Evolutionary conservation across 352 stramenopile species (phyloP).

Genomic region (Phytophthora aleatoria): DNA sequence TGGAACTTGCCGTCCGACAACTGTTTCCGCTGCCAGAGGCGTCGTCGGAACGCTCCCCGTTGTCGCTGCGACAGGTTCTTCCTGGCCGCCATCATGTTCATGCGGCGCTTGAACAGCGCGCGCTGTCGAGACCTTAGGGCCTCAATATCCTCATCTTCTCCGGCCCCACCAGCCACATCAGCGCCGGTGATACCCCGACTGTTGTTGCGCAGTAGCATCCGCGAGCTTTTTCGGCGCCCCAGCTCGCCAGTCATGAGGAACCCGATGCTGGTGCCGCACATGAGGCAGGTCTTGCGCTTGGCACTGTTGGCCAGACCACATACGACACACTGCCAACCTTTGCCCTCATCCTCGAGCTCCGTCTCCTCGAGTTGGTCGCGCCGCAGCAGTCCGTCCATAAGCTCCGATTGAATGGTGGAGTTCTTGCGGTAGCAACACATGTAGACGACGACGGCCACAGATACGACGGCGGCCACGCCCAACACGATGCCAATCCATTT

Average conservation of each 20-base stretch:
- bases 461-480: constrained; percentile 34
- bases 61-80: constrained; percentile 74
- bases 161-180: constrained; percentile 6
- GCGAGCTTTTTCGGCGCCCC: constrained; percentile 57
- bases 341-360: constrained; percentile 54
- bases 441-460: constrained; percentile 44
- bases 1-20: constrained; percentile 70
- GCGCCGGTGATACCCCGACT: constrained; percentile 26
- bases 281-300: constrained; percentile 53
- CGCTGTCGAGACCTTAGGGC: constrained; percentile 51
- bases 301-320: constrained; percentile 62
- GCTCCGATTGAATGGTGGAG: constrained; percentile 19
- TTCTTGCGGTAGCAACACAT: constrained; percentile 48
- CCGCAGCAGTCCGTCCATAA: constrained; percentile 64
- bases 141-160: constrained; percentile 37
- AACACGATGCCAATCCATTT: constrained; percentile 47
- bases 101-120: constrained; percentile 67
- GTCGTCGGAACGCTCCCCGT: constrained; percentile 64
- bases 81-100: constrained; percentile 65
- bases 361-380: constrained; percentile 67
- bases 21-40: constrained; percentile 69
- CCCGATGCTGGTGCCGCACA: constrained; percentile 63
- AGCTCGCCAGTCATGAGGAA: constrained; percentile 41
- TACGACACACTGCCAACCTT: constrained; percentile 74
- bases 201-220: constrained; percentile 46